Evolutionary conservation across 2,329 filamentous ascomycete species (phyloP), one percentile per base, ranked within the genome.

Genomic region (Purpureocillium takamizusanense): DNA sequence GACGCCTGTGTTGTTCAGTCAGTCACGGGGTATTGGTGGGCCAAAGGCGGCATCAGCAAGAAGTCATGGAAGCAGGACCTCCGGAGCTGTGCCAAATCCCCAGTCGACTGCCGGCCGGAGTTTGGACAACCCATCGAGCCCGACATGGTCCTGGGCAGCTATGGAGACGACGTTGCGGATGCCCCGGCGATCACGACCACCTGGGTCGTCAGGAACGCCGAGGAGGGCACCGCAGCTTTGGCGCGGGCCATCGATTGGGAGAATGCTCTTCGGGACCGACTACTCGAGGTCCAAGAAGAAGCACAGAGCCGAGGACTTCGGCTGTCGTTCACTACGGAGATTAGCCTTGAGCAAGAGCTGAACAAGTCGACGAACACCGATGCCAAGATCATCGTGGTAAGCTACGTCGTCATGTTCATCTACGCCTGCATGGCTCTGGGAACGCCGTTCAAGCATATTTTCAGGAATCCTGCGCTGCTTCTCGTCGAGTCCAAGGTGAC

Each of bases 291-390:
- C 1, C 87, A 95, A 58, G 66, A 75, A 12, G 88, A 98, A 61
- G 94, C 92, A 7, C 62, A 62, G 4, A 70, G 81, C 15, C 79
- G 85, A 35, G 89, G 89, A 1, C 72, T 98, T 9, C 76, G 92
- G 15, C 66, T 98, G 28, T 97, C 89, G 7, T 98, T 97, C 70
- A 94, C 81, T 36, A 94, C 92, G 0, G 92, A 98, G 63, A 86
- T 90, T 60, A 95, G 89, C 59, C 67, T 98, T 44, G 90, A 97
- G 57, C 76, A 95, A 56, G 92, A 98, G 56, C 72, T 98, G 41
- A 98, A 95, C 68, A 95, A 97, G 64, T 94, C 88, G 29, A 95
- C 88, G 36, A 98, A 98, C 60, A 97, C 92, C 0, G 92, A 98
- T 60, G 94, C 90, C 33, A 95, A 90, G 60, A 98, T 98, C 52